phyloP scores from a whole-genome alignment of 352 stramenopile species.

The Pythium biforme region DNA sequence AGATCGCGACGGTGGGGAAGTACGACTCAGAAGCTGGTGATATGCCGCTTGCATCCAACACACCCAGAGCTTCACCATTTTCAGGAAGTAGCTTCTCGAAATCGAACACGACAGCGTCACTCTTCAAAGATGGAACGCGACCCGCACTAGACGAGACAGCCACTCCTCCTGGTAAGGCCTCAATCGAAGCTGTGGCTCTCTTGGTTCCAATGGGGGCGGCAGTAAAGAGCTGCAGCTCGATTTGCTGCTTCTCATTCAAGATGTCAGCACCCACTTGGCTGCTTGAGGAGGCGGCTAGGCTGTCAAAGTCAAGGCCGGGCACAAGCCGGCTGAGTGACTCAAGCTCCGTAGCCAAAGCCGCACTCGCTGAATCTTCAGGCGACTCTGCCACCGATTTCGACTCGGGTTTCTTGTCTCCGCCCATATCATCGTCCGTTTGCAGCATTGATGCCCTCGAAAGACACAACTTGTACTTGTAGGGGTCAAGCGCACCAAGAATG shows the following conservation, averaged over 20 bases:
- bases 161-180: slow-evolving; percentile 1
- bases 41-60: slow-evolving; percentile 66
- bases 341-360: slow-evolving; percentile 17
- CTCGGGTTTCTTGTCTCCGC: slow-evolving; percentile 39
- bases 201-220: slow-evolving; percentile 83
- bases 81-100: slow-evolving; percentile 71
- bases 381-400: slow-evolving; percentile 25
- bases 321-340: slow-evolving; percentile 19
- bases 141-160: slow-evolving; percentile 1
- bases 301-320: slow-evolving; percentile 44
- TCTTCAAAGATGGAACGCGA: background rate
- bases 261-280: slow-evolving; percentile 52
- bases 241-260: slow-evolving; percentile 86
- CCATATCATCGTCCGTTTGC: slow-evolving; percentile 52
- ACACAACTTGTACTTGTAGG: slow-evolving; percentile 93
- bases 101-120: slow-evolving; percentile 39
- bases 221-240: slow-evolving; percentile 84
- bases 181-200: slow-evolving; percentile 27
- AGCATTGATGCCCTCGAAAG: slow-evolving; percentile 65
- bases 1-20: slow-evolving; percentile 97
- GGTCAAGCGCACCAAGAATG: slow-evolving; percentile 94
- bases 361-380: slow-evolving; percentile 23
- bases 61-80: slow-evolving; percentile 37
- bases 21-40: slow-evolving; percentile 90
- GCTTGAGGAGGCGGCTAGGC: slow-evolving; percentile 55